A percentile compares a stretch with the other conserved stretches of the same genome.
Evolutionary conservation across 768 basidiomycete species (phyloP).

Genomic region (Macrolepiota dolichaula): DNA sequence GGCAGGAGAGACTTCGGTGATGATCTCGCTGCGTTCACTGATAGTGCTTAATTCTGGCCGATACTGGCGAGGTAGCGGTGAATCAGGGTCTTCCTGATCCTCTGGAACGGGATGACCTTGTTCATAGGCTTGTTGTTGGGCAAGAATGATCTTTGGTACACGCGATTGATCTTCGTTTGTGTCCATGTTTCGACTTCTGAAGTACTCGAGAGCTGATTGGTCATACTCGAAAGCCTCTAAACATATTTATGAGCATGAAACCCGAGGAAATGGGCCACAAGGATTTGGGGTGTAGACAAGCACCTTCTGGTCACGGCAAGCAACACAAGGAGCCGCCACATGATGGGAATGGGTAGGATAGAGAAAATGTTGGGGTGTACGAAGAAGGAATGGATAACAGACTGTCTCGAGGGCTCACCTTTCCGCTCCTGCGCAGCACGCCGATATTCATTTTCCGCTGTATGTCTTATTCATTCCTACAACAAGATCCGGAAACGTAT

Average conservation of each 20-base stretch:
- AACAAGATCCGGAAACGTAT: not conserved
- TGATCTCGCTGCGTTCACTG: slow-evolving; percentile 61
- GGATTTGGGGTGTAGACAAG: slow-evolving; percentile 36
- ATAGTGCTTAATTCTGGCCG: slow-evolving; percentile 56
- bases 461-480: slow-evolving; percentile 9
- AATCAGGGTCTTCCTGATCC: slow-evolving; percentile 8
- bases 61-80: slow-evolving; percentile 23
- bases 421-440: slow-evolving; percentile 67
- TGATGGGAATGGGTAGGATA: slow-evolving; percentile 22
- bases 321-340: slow-evolving; percentile 23
- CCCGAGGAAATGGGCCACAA: not conserved
- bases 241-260: slow-evolving; percentile 1
- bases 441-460: slow-evolving; percentile 70
- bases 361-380: slow-evolving; percentile 24
- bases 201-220: slow-evolving; percentile 15
- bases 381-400: slow-evolving; percentile 25
- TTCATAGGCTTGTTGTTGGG: slow-evolving; percentile 47
- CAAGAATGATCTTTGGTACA: slow-evolving; percentile 57
- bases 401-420: slow-evolving; percentile 62
- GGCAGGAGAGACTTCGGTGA: slow-evolving; percentile 52
- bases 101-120: slow-evolving; percentile 28
- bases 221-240: slow-evolving; percentile 16
- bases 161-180: slow-evolving; percentile 36
- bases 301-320: slow-evolving; percentile 53
- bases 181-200: slow-evolving; percentile 20